A percentile compares a stretch with the other conserved stretches of the same genome.
Conservation (phyloP, 495 filamentous ascomycete genomes). For the Neurospora sublineolata region DNA sequence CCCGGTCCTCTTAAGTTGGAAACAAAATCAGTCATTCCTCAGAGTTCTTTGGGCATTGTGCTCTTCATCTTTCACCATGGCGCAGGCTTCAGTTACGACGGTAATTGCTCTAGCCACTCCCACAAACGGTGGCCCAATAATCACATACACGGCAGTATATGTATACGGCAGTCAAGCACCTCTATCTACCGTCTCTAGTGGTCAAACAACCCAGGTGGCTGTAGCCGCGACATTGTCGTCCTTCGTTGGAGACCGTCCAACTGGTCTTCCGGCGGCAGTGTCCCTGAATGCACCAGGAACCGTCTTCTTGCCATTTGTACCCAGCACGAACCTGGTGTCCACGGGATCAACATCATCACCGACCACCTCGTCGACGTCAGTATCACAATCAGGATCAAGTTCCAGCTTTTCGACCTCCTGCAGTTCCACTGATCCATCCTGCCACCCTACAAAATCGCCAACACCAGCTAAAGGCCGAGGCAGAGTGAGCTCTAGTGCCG, state of each 20-base stretch:
- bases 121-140: neutral
- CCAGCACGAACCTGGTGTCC: neutral
- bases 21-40: neutral
- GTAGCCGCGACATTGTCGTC: neutral
- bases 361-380: neutral
- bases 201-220: neutral
- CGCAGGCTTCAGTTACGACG: neutral
- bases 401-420: neutral
- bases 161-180: neutral
- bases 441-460: neutral
- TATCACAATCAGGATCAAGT: neutral
- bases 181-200: neutral
- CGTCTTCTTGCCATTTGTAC: neutral
- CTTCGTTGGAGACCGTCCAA: neutral
- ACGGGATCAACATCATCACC: neutral
- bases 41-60: neutral
- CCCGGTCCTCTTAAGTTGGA: neutral
- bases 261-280: neutral
- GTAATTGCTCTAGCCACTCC: neutral
- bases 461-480: neutral
- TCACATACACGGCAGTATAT: neutral
- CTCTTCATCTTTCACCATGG: neutral
- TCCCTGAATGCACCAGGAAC: neutral
- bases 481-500: conserved; percentile 3
- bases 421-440: neutral